phyloP scores from a whole-genome alignment of 1,284 basidiomycete genomes.

The Grifola frondosa region DNA sequence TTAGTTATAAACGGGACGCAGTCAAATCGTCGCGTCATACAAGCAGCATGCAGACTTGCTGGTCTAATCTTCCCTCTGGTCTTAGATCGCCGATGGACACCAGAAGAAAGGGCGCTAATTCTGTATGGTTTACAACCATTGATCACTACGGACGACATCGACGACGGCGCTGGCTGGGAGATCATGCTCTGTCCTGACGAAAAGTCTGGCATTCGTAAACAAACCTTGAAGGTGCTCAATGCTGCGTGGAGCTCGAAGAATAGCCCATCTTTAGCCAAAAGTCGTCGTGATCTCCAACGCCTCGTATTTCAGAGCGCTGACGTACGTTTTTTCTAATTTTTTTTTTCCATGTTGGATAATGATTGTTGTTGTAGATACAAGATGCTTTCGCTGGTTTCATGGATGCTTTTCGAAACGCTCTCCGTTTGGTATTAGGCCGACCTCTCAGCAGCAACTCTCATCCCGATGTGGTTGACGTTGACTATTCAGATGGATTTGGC shows the following conservation, averaged over 20 bases:
- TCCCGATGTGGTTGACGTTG: slow-evolving; percentile 4
- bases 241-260: slow-evolving; percentile 8
- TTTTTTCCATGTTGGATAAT: not conserved
- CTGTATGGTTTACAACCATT: slow-evolving; percentile 67
- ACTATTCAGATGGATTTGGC: slow-evolving; percentile 68
- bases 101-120: slow-evolving; percentile 60
- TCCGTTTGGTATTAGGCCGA: slow-evolving; percentile 32
- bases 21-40: slow-evolving; percentile 57
- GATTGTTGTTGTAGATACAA: slow-evolving; percentile 47
- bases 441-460: slow-evolving; percentile 1
- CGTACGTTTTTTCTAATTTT: slow-evolving; percentile 40
- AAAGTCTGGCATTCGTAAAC: slow-evolving; percentile 66
- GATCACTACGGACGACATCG: slow-evolving; percentile 32
- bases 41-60: slow-evolving; percentile 59
- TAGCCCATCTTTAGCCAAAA: no score
- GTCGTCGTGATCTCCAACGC: slow-evolving; percentile 40
- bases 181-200: slow-evolving; percentile 61
- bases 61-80: slow-evolving; percentile 43
- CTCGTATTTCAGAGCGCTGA: slow-evolving; percentile 63
- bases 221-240: slow-evolving; percentile 44
- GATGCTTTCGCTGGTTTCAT: slow-evolving; percentile 45
- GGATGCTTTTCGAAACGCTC: slow-evolving; percentile 37
- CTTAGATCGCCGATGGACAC: slow-evolving; percentile 50
- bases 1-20: slow-evolving; percentile 64
- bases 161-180: slow-evolving; percentile 42